These are phyloP conservation scores for Aegilops longissima DNA, from an alignment of 176 grass and related monocot genomes.

Conservation along the genomic window DNA sequence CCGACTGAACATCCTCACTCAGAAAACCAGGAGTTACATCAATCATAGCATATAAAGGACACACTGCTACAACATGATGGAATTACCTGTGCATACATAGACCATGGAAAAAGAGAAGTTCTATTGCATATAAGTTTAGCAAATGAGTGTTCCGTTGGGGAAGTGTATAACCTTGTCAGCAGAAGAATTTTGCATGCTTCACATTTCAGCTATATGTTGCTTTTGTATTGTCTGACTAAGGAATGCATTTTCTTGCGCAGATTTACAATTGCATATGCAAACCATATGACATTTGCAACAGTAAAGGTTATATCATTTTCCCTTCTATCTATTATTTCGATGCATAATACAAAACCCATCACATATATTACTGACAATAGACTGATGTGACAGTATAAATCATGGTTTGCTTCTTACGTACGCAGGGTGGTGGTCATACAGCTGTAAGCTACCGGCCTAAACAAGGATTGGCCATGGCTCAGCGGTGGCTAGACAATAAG, in stretches of 20 bases:
- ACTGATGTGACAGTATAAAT: neutral
- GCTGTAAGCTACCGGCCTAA: conserved; percentile 40
- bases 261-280: conserved; percentile 40
- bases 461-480: conserved; percentile 31
- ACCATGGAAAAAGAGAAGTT: neutral
- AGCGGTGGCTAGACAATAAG: conserved; percentile 30
- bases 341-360: neutral
- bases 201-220: neutral
- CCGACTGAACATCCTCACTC: too few species aligned
- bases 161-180: neutral
- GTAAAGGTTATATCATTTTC: conserved; percentile 34
- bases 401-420: neutral
- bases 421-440: conserved; percentile 34
- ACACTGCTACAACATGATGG: neutral
- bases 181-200: neutral
- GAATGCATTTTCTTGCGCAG: neutral
- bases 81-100: neutral
- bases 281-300: conserved; percentile 47
- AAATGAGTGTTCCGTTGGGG: too few species aligned
- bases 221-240: neutral
- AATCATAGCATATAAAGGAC: neutral
- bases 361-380: neutral
- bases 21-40: too few species aligned
- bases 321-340: neutral
- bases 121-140: neutral